Conservation (phyloP, 2,329 filamentous ascomycete species). For the Aspergillus novoparasiticus region DNA sequence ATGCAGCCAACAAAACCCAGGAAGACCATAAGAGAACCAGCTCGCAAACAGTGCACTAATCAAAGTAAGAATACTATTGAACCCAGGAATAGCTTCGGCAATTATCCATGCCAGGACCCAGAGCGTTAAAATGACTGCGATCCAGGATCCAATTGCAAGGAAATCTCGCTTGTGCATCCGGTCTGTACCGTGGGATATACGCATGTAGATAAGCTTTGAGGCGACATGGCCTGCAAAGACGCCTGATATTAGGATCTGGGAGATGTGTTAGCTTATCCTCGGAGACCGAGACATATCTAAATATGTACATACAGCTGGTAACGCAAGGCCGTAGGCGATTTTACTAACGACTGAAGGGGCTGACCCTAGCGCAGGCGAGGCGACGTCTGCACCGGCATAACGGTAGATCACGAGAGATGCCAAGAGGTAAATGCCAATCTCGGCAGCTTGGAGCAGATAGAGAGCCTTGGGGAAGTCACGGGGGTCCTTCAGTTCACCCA, state of each 20-base stretch:
- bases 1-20: constrained; percentile 21
- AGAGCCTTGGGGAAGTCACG: constrained; percentile 65
- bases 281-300: background rate
- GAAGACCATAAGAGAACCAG: constrained; percentile 62
- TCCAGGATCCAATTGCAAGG: constrained; percentile 59
- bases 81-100: constrained; percentile 69
- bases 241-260: constrained; percentile 64
- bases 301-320: constrained; percentile 54
- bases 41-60: constrained; percentile 64
- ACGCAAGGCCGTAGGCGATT: constrained; percentile 67
- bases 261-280: background rate
- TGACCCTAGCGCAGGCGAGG: constrained; percentile 67
- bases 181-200: constrained; percentile 62
- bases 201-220: constrained; percentile 66
- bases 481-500: constrained; percentile 65
- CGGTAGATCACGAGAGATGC: constrained; percentile 70
- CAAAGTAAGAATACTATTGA: constrained; percentile 65
- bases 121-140: constrained; percentile 55
- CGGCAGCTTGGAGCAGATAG: constrained; percentile 59
- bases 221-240: constrained; percentile 70
- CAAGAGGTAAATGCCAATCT: constrained; percentile 65
- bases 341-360: constrained; percentile 60
- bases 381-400: constrained; percentile 63
- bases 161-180: constrained; percentile 54
- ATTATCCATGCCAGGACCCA: constrained; percentile 69